These are phyloP conservation scores for Hirsutella minnesotensis DNA, from an alignment of 2,329 filamentous ascomycete species.

Conservation along the genomic window DNA sequence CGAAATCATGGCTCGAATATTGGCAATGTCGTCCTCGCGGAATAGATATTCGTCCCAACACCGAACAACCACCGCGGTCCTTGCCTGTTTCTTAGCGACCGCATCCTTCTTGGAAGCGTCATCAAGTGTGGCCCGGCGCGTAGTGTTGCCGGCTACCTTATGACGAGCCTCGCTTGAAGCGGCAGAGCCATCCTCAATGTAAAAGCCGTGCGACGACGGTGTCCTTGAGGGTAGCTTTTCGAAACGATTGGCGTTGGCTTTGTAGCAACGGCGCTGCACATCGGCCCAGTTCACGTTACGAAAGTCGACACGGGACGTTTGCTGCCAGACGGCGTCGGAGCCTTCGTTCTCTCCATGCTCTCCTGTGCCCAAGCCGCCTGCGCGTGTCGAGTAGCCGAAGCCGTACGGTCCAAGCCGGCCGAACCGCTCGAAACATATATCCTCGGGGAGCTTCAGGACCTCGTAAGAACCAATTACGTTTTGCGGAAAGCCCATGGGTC, in stretches of 20 bases:
- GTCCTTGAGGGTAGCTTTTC: slow-evolving; percentile 29
- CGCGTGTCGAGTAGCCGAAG: slow-evolving; percentile 67
- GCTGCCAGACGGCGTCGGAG: slow-evolving; percentile 66
- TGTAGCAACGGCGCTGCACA: slow-evolving; percentile 61
- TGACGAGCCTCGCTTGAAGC: slow-evolving; percentile 1
- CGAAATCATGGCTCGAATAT: slow-evolving; percentile 71
- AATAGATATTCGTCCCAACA: slow-evolving; percentile 75
- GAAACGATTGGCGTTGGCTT: slow-evolving; percentile 61
- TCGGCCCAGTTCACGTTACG: slow-evolving; percentile 67
- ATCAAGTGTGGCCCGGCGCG: slow-evolving; percentile 1
- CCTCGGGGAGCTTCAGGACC: slow-evolving; percentile 62
- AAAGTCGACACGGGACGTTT: slow-evolving; percentile 63
- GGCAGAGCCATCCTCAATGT: slow-evolving; percentile 16
- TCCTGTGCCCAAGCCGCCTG: slow-evolving; percentile 74
- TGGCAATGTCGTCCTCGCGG: slow-evolving; percentile 68
- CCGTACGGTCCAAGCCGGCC: slow-evolving; percentile 84
- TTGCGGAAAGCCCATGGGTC: slow-evolving; percentile 75
- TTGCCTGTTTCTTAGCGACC: slow-evolving; percentile 14
- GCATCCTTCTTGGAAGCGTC: slow-evolving; percentile 2
- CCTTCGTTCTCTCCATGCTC: slow-evolving; percentile 76
- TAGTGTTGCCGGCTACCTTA: neutral
- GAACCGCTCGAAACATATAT: slow-evolving; percentile 88
- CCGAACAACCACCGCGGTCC: slow-evolving; percentile 68
- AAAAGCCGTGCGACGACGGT: slow-evolving; percentile 37
- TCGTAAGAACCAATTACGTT: slow-evolving; percentile 81